Evolutionary conservation across 148 eudicot species (phyloP).

Genomic region (Simmondsia chinensis): DNA sequence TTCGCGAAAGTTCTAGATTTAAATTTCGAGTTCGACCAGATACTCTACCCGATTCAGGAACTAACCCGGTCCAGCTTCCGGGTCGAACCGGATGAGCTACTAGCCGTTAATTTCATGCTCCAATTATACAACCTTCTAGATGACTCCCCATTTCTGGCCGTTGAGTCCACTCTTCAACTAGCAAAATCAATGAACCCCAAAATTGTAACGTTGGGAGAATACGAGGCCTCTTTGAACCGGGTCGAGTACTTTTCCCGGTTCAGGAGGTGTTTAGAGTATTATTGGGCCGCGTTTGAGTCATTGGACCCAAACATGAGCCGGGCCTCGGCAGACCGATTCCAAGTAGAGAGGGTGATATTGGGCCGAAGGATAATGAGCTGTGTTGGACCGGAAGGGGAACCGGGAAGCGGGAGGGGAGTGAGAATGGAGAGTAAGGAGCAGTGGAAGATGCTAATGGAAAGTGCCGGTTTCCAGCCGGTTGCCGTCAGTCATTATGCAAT

Average conservation of each 20-base stretch:
- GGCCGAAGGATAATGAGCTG: slow-evolving; percentile 53
- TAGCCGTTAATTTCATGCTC: slow-evolving; percentile 89
- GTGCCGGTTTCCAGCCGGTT: slow-evolving; percentile 56
- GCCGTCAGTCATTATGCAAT: slow-evolving; percentile 64
- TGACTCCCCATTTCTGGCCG: slow-evolving; percentile 23
- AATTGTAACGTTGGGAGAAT: slow-evolving; percentile 72
- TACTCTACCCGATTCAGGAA: slow-evolving; percentile 39
- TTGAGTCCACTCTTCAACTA: slow-evolving; percentile 43
- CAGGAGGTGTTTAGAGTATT: slow-evolving; percentile 46
- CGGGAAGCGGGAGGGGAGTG: slow-evolving; percentile 37
- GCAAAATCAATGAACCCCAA: slow-evolving; percentile 64
- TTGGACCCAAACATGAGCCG: slow-evolving; percentile 58
- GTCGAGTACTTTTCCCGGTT: slow-evolving; percentile 44
- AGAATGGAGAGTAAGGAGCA: slow-evolving; percentile 57
- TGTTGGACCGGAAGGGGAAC: slow-evolving; percentile 40
- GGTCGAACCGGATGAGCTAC: slow-evolving; percentile 50
- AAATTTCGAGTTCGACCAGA: slow-evolving; percentile 57
- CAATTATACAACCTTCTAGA: slow-evolving; percentile 64
- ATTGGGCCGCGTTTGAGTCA: slow-evolving; percentile 63
- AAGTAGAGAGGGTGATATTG: slow-evolving; percentile 43
- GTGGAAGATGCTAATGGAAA: slow-evolving; percentile 62
- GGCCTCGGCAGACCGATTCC: slow-evolving; percentile 49
- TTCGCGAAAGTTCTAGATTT: slow-evolving; percentile 56
- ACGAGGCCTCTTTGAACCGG: slow-evolving; percentile 67
- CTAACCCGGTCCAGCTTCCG: slow-evolving; percentile 37